Evolutionary conservation across 2,329 filamentous ascomycete species (phyloP).

Genomic region (Fusarium heterosporum): DNA sequence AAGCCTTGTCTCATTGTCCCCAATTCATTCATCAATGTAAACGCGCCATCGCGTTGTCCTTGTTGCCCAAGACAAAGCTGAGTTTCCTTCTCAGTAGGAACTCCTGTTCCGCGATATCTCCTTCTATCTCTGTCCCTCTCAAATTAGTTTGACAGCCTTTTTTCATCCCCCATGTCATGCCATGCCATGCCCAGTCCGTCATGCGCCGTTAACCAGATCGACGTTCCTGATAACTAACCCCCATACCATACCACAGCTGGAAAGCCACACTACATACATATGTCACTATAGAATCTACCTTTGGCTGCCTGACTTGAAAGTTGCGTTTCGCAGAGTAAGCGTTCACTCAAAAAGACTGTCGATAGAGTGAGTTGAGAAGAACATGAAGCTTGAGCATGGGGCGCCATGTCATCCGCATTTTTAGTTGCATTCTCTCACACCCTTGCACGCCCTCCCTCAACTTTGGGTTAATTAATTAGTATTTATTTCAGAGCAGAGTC

Average conservation of each 20-base stretch:
- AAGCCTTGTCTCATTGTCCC: constrained; percentile 12
- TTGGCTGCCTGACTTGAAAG: neutral
- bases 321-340: neutral
- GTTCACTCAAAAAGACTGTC: constrained; percentile 10
- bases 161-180: constrained; percentile 3
- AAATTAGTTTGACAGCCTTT: constrained; percentile 21
- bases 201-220: constrained; percentile 30
- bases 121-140: constrained; percentile 1
- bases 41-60: constrained; percentile 18
- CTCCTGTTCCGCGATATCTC: constrained; percentile 21
- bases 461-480: constrained; percentile 19
- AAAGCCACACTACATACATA: constrained; percentile 5
- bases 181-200: constrained; percentile 20
- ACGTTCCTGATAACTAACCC: constrained; percentile 17
- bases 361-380: constrained; percentile 26
- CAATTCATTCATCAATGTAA: constrained; percentile 5
- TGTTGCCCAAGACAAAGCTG: constrained; percentile 13
- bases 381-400: constrained; percentile 37
- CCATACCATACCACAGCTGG: constrained; percentile 7
- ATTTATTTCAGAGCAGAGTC: constrained; percentile 16
- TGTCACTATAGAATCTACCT: neutral
- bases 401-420: constrained; percentile 48
- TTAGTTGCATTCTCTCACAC: constrained; percentile 45
- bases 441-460: constrained; percentile 45
- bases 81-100: constrained; percentile 9